Base-by-base conservation (phyloP, 192 early-diverging fungal genomes). In the Coemansia sp. region DNA sequence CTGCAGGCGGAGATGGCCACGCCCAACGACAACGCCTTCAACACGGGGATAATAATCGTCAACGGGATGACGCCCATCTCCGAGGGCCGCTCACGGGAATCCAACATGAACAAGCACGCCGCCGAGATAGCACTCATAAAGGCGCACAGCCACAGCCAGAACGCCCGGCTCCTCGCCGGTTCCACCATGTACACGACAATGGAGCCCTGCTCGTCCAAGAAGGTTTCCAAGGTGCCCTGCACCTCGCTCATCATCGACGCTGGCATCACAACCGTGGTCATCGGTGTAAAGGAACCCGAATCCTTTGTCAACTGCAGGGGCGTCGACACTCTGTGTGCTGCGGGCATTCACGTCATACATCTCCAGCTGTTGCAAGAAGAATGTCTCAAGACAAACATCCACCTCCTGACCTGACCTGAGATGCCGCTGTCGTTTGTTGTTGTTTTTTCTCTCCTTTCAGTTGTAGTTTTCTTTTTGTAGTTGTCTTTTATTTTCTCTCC, bases 121-220 rank as follows among this genome's bases (percentile, higher is more conserved):
- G 72, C 78, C 0, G 78, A 64, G 23, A 45, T 23, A 2, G 70
- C 78, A 23, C 65, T 80, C 18, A 45, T 42, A 40, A 75, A 75
- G 63, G 78, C 78, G 4, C 71, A 37, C 1, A 59, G 13, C 4
- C 18, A 39, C 18, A 38, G 56, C 37, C 45, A 42, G 9, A 40
- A 54, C n/a, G 19, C 65, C 5, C 42, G 58, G 16, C 10, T 75
- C 9, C 32, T 79, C 9, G 40, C 13, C 13, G 88, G 86, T 19
- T 70, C 86, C 7, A 91, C 89, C 18, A 89, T 96, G 73, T 99
- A 97, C 71, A 93, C 95, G 26, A 99, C 97, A 6, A 99, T 99
- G 97, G 97, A 99, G 71, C 97, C 97, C 0, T 99, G 97, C 77
- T 92, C 79, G 86, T 52, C 81, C 67, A 64, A 86, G 87, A 50